Percentiles rank a stretch among this genome's conserved stretches.
These are phyloP conservation scores for Ceratocystis cubensis DNA, from an alignment of 2,329 filamentous ascomycete species.

Conservation along the genomic window DNA sequence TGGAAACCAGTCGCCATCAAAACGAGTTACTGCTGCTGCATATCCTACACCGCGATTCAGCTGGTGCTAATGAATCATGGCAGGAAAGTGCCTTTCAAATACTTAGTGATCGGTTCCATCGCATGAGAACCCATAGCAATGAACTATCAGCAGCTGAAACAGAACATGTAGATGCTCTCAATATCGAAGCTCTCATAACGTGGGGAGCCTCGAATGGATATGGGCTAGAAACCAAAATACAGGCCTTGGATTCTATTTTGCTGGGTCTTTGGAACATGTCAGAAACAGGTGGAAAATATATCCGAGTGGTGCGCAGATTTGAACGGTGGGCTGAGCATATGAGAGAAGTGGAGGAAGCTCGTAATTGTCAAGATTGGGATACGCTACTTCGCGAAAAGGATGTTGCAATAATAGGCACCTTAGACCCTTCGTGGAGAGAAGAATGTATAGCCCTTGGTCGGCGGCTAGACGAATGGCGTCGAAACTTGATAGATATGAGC, in stretches of 20 bases:
- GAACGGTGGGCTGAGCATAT: constrained; percentile 45
- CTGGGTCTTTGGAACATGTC: constrained; percentile 46
- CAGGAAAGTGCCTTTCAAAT: constrained; percentile 41
- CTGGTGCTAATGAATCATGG: constrained; percentile 37
- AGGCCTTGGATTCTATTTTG: constrained; percentile 44
- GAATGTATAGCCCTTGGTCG: constrained; percentile 42
- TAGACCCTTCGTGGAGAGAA: constrained; percentile 47
- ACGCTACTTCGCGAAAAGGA: constrained; percentile 29
- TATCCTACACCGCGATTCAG: constrained; percentile 46
- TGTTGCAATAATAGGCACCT: constrained; percentile 40
- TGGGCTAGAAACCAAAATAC: constrained; percentile 44
- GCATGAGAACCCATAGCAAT: constrained; percentile 29
- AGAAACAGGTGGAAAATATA: constrained; percentile 44
- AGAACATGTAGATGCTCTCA: constrained; percentile 37
- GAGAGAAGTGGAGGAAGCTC: constrained; percentile 36
- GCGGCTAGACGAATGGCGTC: constrained; percentile 43
- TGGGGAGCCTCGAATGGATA: constrained; percentile 33
- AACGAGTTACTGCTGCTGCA: constrained; percentile 54
- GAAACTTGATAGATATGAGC: constrained; percentile 38
- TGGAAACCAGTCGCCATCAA: constrained; percentile 47
- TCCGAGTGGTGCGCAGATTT: constrained; percentile 43
- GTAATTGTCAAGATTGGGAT: constrained; percentile 30
- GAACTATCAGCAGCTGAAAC: constrained; percentile 31
- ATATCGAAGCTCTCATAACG: constrained; percentile 38
- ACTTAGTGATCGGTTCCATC: constrained; percentile 36